These are phyloP conservation scores for Colletotrichum tamarilloi DNA, from an alignment of 2,329 filamentous ascomycete genomes.

Conservation along the genomic window DNA sequence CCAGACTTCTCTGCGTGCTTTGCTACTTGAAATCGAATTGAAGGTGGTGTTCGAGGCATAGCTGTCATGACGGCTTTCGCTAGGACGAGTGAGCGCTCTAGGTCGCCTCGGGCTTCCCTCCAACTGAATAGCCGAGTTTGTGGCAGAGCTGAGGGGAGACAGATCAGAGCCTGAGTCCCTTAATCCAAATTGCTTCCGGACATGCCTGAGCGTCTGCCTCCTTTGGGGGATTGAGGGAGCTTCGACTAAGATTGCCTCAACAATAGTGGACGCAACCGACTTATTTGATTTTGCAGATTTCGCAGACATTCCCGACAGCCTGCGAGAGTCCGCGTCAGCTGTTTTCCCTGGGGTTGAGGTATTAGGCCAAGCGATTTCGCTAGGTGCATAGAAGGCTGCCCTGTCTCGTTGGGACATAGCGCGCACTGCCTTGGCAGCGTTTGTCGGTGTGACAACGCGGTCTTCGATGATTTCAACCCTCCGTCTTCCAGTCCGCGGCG, in stretches of 20 bases:
- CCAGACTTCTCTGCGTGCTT: slow-evolving; percentile 68
- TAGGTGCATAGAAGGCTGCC: slow-evolving; percentile 50
- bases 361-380: slow-evolving; percentile 43
- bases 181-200: slow-evolving; percentile 65
- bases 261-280: slow-evolving; percentile 66
- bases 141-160: slow-evolving; percentile 55
- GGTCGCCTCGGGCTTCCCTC: slow-evolving; percentile 43
- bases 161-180: slow-evolving; percentile 58
- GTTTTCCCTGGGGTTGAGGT: slow-evolving; percentile 52
- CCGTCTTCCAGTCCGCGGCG: slow-evolving; percentile 39
- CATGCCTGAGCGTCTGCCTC: slow-evolving; percentile 69
- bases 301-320: slow-evolving; percentile 65
- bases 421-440: slow-evolving; percentile 62
- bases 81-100: slow-evolving; percentile 42
- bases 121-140: slow-evolving; percentile 50
- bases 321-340: slow-evolving; percentile 55
- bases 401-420: slow-evolving; percentile 58
- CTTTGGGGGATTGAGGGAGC: slow-evolving; percentile 54
- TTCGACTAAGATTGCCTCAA: slow-evolving; percentile 69
- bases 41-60: slow-evolving; percentile 59
- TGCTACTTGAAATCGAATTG: slow-evolving; percentile 64
- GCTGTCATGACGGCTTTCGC: slow-evolving; percentile 55
- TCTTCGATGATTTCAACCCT: slow-evolving; percentile 59
- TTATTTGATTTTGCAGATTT: slow-evolving; percentile 65
- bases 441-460: slow-evolving; percentile 59